Evolutionary conservation across 306 rosid species (phyloP).

Genomic region (Albizia julibrissin): DNA sequence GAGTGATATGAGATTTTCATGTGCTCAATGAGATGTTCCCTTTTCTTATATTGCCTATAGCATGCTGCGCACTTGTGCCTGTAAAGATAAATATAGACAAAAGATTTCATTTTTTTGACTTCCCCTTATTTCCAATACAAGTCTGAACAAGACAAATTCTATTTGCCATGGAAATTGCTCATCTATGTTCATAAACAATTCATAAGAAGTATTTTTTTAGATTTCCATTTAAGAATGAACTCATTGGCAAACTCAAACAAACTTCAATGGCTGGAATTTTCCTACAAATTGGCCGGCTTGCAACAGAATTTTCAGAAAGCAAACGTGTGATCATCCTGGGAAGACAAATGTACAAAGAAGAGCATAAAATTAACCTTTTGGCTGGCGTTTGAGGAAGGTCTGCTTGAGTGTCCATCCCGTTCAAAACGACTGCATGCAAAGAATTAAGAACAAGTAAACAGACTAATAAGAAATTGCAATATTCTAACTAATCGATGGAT

Average conservation of each 20-base stretch:
- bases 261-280: constrained; percentile 27
- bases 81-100: constrained; percentile 7
- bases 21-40: constrained; percentile 74
- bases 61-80: constrained; percentile 83
- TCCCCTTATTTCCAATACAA: background rate
- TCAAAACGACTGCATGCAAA: background rate
- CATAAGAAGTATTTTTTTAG: background rate
- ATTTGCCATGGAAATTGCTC: background rate
- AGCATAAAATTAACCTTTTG: constrained; percentile 23
- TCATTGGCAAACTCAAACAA: constrained; percentile 13
- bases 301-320: background rate
- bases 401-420: constrained; percentile 32
- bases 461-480: background rate
- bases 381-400: constrained; percentile 24
- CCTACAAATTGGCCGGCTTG: constrained; percentile 4
- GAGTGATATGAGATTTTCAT: constrained; percentile 68
- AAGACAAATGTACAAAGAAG: background rate
- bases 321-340: background rate
- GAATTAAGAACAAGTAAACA: background rate
- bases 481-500: background rate
- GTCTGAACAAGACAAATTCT: background rate
- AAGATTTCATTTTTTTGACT: background rate
- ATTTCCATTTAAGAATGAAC: background rate
- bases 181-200: background rate
- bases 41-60: constrained; percentile 75